Evolutionary conservation across 2,329 filamentous ascomycete genomes (phyloP), one percentile per base, ranked within the genome.

Genomic region (Aspergillus fischeri): DNA sequence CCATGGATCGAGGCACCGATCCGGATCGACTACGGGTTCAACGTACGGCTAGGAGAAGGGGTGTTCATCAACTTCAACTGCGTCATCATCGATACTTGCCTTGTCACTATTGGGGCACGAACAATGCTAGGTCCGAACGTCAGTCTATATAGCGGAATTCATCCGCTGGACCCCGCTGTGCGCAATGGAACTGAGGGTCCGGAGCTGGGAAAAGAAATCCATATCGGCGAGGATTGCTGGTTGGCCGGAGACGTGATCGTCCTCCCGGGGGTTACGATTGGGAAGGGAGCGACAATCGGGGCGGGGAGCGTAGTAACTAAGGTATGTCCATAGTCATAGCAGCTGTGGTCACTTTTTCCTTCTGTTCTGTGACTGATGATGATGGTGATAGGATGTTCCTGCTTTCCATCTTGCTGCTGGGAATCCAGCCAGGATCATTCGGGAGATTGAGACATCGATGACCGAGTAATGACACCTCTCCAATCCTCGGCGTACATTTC

Each of bases 261-360:
- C 20, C 76, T 92, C 47, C 86, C 90, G 0, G 91, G 91, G 0
- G 86, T 96, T 25, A 92, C 83, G 1, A 88, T 96, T 62, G 91
- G 92, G 0, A 80, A 82, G 54, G 91, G 91, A 0, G 81, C 78
- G 4, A 89, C 87, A 0, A 81, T 96, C 59, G 92, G 90, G 1
- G 91, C 92, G 1, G 90, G 88, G 1, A 91, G 87, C 69, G 89
- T 95, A 3, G 91, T 96, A 25, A 94, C 90, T 2, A 94, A 88
- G 77, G 81, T 81, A 63, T 50, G 49, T n/a, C 21, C 10, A 14
- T 41, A 27, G 21, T 20, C n/a, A 27, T 51, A 27, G 21, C 45
- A 49, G 14, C 14, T 29, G 35, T 38, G 28, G 6, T 20, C 24
- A 27, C 35, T 29, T 20, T 44, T 17, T 25, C 35, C 44, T 25